Evolutionary conservation across 2,329 filamentous ascomycete genomes (phyloP), one percentile per base, ranked within the genome.

Genomic region (Monilinia aucupariae): DNA sequence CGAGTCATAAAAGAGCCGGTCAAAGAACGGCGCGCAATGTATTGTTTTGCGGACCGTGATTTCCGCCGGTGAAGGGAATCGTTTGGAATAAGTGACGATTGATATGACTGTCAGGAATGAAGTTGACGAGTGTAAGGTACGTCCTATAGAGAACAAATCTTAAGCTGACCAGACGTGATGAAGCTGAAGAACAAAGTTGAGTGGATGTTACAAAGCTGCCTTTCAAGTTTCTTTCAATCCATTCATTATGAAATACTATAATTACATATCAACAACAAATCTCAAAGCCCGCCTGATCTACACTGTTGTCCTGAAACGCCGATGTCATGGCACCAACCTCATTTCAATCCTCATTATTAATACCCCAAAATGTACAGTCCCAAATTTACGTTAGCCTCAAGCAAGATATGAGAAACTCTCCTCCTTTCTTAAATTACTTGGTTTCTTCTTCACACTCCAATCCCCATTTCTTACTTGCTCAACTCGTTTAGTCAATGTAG

Each of bases 381-480:
- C 34, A 3, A 10, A 8, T 1, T 9, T 9, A 9, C 22, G 4
- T 30, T 39, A n/a, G 9, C 10, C 12, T 49, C 37, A 62, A 30
- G 60, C 60, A 56, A 62, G 52, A 32, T 32, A 62, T 3, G 60
- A 62, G 20, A 62, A 62, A 15, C 51, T 64, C 27, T 71, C 66
- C 37, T 70, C 68, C n/a, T 71, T 72, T 62, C 68, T 71, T 45
- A 73, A 55, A 59, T 70, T 72, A 48, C 70, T 72, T 5, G 69
- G 52, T 50, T 65, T 72, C 64, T 68, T 72, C 56, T 71, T 73
- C 32, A 65, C 63, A 12, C 63, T 63, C 68, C 71, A 73, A 53
- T 74, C 72, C 0, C 68, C 66, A 43, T 53, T 65, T 55, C 68
- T 67, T 5, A 74, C 71, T 39, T 71, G 69, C 6, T 66, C 70